phyloP scores from a whole-genome alignment of 352 stramenopile genomes.

The Phytophthora sojae region DNA sequence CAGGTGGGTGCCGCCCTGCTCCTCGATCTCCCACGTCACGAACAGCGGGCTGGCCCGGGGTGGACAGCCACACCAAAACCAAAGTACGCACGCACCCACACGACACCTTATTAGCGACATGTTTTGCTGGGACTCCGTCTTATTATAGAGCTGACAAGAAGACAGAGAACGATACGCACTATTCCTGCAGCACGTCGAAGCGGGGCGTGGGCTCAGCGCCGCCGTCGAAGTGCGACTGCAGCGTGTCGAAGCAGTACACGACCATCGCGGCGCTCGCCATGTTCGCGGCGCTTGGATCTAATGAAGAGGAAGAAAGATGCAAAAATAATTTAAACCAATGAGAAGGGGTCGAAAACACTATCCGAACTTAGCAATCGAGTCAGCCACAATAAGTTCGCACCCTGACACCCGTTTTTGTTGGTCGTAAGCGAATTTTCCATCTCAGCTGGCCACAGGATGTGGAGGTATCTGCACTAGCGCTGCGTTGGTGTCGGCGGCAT shows the following conservation, averaged over 20 bases:
- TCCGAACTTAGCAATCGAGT: too few relatives aligned
- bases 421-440: too few relatives aligned
- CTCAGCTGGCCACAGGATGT: too few relatives aligned
- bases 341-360: too few relatives aligned
- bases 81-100: not conserved
- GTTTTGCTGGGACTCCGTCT: too few relatives aligned
- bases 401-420: too few relatives aligned
- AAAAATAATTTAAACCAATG: too few relatives aligned
- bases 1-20: conserved; percentile 49
- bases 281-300: not conserved
- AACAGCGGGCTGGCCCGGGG: conserved; percentile 64
- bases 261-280: conserved; percentile 88
- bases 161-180: conserved; percentile 33
- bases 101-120: not conserved
- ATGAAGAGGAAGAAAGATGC: too few relatives aligned
- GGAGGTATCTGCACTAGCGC: too few relatives aligned
- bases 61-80: not conserved
- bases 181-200: conserved; percentile 69
- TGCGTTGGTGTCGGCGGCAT: too few relatives aligned
- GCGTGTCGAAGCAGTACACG: conserved; percentile 86
- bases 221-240: conserved; percentile 75
- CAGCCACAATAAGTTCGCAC: too few relatives aligned
- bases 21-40: conserved; percentile 87
- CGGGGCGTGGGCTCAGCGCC: conserved; percentile 50
- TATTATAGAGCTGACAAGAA: not conserved